phyloP scores from a whole-genome alignment of 2,329 filamentous ascomycete genomes.

The Penicillium sp. region DNA sequence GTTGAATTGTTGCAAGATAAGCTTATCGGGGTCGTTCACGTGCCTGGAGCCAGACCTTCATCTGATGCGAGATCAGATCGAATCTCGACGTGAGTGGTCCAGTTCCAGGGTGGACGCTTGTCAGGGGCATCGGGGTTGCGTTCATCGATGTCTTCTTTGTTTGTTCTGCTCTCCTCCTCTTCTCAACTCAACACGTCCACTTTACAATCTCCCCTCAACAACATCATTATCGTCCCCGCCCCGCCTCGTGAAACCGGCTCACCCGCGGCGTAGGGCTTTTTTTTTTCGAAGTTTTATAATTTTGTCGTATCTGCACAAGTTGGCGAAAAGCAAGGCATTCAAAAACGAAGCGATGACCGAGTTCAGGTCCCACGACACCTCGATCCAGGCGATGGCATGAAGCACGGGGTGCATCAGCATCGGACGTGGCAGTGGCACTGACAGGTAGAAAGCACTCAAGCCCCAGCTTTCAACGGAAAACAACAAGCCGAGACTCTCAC shows the following conservation, averaged over 20 bases:
- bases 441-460: not conserved
- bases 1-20: conserved; percentile 19
- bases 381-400: conserved; percentile 8
- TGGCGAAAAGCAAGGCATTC: conserved; percentile 4
- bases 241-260: conserved; percentile 21
- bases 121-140: conserved; percentile 16
- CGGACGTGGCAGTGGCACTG: not conserved
- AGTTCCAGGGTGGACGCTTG: conserved; percentile 17
- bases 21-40: conserved; percentile 19
- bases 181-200: not conserved
- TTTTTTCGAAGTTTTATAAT: conserved; percentile 10
- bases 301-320: conserved; percentile 1
- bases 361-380: not conserved
- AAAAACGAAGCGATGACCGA: conserved; percentile 5
- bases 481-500: not conserved
- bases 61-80: not conserved
- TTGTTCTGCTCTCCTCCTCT: conserved; percentile 13
- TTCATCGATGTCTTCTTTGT: conserved; percentile 18
- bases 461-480: not conserved
- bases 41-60: conserved; percentile 5
- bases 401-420: not conserved
- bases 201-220: not conserved
- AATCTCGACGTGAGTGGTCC: not conserved
- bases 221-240: conserved; percentile 21
- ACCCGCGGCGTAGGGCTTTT: conserved; percentile 23